Evolutionary conservation across 345 rosid genomes (phyloP).

Genomic region (Linum lewisii): DNA sequence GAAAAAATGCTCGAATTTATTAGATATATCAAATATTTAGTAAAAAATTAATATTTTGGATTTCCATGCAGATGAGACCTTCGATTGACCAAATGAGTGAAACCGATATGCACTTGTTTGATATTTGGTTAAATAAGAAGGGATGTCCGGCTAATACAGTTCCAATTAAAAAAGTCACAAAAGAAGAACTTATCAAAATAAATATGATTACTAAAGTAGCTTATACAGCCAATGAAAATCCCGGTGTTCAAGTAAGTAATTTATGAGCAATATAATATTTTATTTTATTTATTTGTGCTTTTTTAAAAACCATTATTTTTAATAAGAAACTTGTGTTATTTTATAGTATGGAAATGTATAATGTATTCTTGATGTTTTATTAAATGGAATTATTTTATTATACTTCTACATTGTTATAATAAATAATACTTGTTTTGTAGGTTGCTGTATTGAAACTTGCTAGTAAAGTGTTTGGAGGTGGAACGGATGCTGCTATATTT

Average conservation of each 20-base stretch:
- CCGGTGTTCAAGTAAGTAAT: background rate
- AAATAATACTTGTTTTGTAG: background rate
- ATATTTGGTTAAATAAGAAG: background rate
- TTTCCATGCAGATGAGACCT: background rate
- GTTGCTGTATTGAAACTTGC: background rate
- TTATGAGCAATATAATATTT: no score
- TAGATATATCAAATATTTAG: no score
- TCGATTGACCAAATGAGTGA: no score
- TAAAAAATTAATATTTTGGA: background rate
- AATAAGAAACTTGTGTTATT: no score
- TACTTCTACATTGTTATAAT: background rate
- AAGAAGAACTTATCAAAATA: background rate
- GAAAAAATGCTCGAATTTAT: no score
- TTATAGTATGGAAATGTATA: no score
- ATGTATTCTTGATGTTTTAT: no score
- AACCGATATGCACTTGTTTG: background rate
- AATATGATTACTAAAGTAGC: background rate
- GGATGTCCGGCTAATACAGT: constrained; percentile 1
- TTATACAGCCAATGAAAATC: background rate
- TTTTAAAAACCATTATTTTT: no score
- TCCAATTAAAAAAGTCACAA: background rate
- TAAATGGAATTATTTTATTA: no score
- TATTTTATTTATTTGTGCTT: no score
- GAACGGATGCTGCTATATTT: background rate
- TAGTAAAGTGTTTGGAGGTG: background rate